Percentiles rank a stretch among this genome's conserved stretches.
Evolutionary conservation across 1,284 basidiomycete species (phyloP).

Genomic region (Apiotrichum sp.): DNA sequence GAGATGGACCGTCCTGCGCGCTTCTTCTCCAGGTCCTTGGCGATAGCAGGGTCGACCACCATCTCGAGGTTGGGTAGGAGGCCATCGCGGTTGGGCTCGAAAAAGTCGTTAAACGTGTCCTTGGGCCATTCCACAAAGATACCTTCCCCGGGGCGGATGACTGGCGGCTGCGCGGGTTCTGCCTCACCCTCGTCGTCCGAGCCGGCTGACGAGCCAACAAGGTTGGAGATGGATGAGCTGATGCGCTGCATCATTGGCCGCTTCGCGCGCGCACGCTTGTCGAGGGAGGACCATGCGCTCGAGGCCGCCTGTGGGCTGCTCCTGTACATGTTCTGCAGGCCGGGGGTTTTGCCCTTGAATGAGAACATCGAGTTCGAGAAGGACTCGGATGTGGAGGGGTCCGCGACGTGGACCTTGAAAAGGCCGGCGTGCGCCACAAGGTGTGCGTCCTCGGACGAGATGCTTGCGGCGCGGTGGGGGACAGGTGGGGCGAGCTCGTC

Average conservation of each 20-base stretch:
- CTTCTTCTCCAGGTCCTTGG: slow-evolving; percentile 55
- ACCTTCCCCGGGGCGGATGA: slow-evolving; percentile 65
- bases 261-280: slow-evolving; percentile 33
- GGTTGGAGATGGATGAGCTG: slow-evolving; percentile 30
- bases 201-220: slow-evolving; percentile 26
- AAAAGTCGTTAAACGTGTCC: slow-evolving; percentile 66
- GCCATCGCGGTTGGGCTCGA: slow-evolving; percentile 50
- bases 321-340: slow-evolving; percentile 11
- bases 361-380: neutral
- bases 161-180: neutral
- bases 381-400: slow-evolving; percentile 21
- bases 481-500: neutral
- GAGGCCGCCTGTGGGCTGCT: slow-evolving; percentile 6
- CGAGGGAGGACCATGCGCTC: slow-evolving; percentile 32
- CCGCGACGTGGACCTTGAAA: slow-evolving; percentile 41
- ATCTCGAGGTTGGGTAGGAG: slow-evolving; percentile 39
- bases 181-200: slow-evolving; percentile 30
- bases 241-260: slow-evolving; percentile 33
- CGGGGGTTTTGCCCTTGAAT: slow-evolving; percentile 10
- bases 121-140: slow-evolving; percentile 77
- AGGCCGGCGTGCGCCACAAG: slow-evolving; percentile 35
- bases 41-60: slow-evolving; percentile 68
- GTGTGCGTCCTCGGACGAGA: slow-evolving; percentile 9
- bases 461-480: neutral
- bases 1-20: slow-evolving; percentile 56